These are phyloP conservation scores for Globisporangium megalacanthum DNA, from an alignment of 352 stramenopile genomes.

Conservation along the genomic window DNA sequence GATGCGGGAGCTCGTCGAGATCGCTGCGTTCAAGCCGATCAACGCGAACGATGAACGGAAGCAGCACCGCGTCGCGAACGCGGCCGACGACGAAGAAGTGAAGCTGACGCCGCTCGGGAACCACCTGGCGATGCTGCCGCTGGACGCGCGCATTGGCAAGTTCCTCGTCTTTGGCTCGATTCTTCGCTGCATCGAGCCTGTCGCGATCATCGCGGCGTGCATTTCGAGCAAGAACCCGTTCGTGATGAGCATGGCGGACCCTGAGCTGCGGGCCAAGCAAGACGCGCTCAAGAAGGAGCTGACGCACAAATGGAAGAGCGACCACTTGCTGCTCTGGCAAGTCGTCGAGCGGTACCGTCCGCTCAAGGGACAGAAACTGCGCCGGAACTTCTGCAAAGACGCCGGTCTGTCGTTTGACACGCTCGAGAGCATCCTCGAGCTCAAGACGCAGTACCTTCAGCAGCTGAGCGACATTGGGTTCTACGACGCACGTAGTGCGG, in stretches of 20 bases:
- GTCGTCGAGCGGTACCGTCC: constrained; percentile 75
- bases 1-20: constrained; percentile 87
- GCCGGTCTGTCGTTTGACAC: constrained; percentile 80
- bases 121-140: constrained; percentile 72
- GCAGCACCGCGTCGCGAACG: constrained; percentile 10
- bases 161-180: constrained; percentile 87
- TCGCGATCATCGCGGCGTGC: constrained; percentile 77
- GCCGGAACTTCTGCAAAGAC: constrained; percentile 63
- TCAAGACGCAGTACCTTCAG: constrained; percentile 84
- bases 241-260: constrained; percentile 63
- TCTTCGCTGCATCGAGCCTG: constrained; percentile 73
- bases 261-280: constrained; percentile 47
- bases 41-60: neutral
- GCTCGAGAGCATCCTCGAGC: constrained; percentile 90
- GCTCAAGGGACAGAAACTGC: constrained; percentile 40
- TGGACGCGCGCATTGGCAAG: constrained; percentile 86
- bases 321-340: constrained; percentile 69
- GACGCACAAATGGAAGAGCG: constrained; percentile 59
- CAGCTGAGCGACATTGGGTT: constrained; percentile 76
- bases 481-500: constrained; percentile 39
- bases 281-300: constrained; percentile 67
- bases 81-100: constrained; percentile 42
- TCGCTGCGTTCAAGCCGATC: constrained; percentile 77
- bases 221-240: constrained; percentile 81
- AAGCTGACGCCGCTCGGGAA: constrained; percentile 92